phyloP scores from a whole-genome alignment of 1,139 yeast genomes.

The Hemisphaericaspora subhashii region DNA sequence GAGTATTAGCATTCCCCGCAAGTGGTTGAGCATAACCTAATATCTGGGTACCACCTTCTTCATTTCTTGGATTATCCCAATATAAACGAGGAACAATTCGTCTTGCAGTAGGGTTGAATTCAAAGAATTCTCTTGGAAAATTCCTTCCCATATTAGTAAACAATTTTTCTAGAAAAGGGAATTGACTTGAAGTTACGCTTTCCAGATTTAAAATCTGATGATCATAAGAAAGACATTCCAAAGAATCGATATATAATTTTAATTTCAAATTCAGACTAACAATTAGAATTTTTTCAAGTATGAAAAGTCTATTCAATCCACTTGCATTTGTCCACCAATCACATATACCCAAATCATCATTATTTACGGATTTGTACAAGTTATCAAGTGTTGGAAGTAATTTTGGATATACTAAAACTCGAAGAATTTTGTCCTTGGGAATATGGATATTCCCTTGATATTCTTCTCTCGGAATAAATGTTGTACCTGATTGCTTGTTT shows the following conservation, averaged over 20 bases:
- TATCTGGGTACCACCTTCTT: background rate
- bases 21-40: background rate
- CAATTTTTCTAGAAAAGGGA: background rate
- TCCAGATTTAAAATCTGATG: conserved; percentile 7
- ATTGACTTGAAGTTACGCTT: background rate
- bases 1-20: too few relatives aligned
- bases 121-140: conserved; percentile 1
- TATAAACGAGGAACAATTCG: background rate
- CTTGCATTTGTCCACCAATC: background rate
- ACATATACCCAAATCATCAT: background rate
- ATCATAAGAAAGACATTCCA: conserved; percentile 13
- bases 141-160: background rate
- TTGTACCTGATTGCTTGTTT: conserved; percentile 3
- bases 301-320: background rate
- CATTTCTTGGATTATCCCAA: background rate
- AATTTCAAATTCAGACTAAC: conserved; percentile 7
- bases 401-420: background rate
- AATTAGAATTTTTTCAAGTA: conserved; percentile 8
- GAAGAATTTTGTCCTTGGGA: conserved; percentile 1
- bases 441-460: background rate
- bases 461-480: background rate
- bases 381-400: background rate
- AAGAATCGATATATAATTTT: conserved; percentile 4
- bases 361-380: background rate
- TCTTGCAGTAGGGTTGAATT: background rate